A percentile compares a stretch with the other conserved stretches of the same genome.
These are phyloP conservation scores for Amoeboradix gromovi DNA, from an alignment of 371 early-diverging fungal genomes.

Conservation along the genomic window DNA sequence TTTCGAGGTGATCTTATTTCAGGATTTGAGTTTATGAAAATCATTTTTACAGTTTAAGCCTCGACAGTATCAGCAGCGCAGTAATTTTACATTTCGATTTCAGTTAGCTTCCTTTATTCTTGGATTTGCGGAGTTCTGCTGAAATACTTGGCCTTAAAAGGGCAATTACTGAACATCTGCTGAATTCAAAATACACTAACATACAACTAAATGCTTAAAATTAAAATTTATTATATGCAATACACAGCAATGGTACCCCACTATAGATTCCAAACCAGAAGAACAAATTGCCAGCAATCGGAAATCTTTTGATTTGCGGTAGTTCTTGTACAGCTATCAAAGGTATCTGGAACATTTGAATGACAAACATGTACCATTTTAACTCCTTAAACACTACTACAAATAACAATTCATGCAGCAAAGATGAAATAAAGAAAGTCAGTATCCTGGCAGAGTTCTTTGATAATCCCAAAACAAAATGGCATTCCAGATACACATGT, in stretches of 20 bases:
- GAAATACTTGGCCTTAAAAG: too few species aligned
- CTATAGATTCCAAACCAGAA: conserved; percentile 48
- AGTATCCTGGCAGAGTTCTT: conserved; percentile 38
- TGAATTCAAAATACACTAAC: not conserved
- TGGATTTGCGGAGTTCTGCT: too few species aligned
- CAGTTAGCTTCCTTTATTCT: too few species aligned
- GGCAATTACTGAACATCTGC: not conserved
- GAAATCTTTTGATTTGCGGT: conserved; percentile 23
- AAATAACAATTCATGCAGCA: conserved; percentile 67
- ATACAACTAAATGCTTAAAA: too few species aligned
- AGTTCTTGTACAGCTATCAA: conserved; percentile 38
- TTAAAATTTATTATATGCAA: not conserved
- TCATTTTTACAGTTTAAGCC: too few species aligned
- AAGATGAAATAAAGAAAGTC: conserved; percentile 56
- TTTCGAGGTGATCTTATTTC: too few species aligned
- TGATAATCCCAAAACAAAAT: conserved; percentile 38
- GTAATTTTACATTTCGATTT: too few species aligned
- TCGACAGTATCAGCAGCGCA: too few species aligned
- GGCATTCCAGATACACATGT: conserved; percentile 59
- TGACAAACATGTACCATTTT: conserved; percentile 42
- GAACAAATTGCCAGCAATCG: conserved; percentile 36
- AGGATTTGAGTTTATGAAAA: too few species aligned
- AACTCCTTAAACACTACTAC: conserved; percentile 35
- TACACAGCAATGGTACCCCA: not conserved
- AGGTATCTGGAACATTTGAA: conserved; percentile 80